Evolutionary conservation across 2,329 filamentous ascomycete species (phyloP).

Genomic region (Cladosporium sp.): DNA sequence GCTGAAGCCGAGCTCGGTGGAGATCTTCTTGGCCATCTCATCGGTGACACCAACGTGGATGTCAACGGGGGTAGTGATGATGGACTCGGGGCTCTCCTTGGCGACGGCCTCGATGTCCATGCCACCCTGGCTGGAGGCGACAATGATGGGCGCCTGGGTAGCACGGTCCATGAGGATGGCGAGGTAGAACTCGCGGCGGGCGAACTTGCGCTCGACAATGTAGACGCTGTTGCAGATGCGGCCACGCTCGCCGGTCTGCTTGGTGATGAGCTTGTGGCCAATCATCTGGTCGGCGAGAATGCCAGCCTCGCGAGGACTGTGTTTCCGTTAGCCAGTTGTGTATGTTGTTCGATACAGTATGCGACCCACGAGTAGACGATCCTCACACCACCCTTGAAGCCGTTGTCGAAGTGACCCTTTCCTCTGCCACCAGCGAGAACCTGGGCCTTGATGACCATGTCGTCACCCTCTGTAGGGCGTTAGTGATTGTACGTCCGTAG

Average conservation of each 20-base stretch:
- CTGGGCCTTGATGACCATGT: slow-evolving; percentile 99
- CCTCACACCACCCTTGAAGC: slow-evolving; percentile 96
- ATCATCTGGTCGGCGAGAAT: slow-evolving; percentile 99
- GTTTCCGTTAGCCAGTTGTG: slow-evolving; percentile 21
- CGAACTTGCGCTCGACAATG: slow-evolving; percentile 99
- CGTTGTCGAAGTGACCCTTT: slow-evolving; percentile 97
- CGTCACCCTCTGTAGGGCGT: slow-evolving; percentile 64
- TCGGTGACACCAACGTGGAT: slow-evolving; percentile 95
- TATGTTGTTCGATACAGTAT: not conserved
- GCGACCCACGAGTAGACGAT: slow-evolving; percentile 86
- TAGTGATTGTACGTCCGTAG: slow-evolving; percentile 26
- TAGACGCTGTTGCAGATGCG: slow-evolving; percentile 97
- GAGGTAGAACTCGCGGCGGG: slow-evolving; percentile 97
- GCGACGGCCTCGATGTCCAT: slow-evolving; percentile 99
- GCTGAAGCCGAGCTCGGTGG: slow-evolving; percentile 91
- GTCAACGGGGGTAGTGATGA: slow-evolving; percentile 89
- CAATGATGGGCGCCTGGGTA: slow-evolving; percentile 88
- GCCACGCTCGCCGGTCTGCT: slow-evolving; percentile 93
- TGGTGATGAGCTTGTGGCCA: slow-evolving; percentile 98
- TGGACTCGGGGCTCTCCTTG: slow-evolving; percentile 95
- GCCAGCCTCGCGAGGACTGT: slow-evolving; percentile 79
- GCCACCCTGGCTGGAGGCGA: slow-evolving; percentile 95
- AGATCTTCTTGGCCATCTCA: slow-evolving; percentile 87
- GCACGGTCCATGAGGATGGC: slow-evolving; percentile 97
- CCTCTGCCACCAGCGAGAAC: slow-evolving; percentile 96